Base-by-base conservation (phyloP, 1,284 basidiomycete species). In the Paramarasmius palmivorus region DNA sequence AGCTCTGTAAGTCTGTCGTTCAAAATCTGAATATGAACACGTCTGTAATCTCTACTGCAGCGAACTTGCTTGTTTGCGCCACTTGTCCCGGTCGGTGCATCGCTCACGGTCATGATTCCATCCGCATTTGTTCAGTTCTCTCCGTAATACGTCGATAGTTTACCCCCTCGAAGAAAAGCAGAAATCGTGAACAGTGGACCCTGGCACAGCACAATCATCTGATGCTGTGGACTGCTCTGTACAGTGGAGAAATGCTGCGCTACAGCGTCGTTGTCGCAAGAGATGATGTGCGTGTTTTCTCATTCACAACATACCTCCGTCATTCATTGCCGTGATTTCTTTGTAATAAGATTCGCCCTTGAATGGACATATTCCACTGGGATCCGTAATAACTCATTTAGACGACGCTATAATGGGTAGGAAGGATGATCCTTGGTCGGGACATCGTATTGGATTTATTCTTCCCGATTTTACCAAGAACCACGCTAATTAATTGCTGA, bases 201-300 rank as follows among this genome's bases (percentile, higher is more conserved):
- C 9, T 87, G 83, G 59, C 88, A 92, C 61, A 92, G n/a, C n/a
- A n/a, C n/a, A n/a, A n/a, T n/a, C n/a, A 92, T 60, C 56, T 86
- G 8, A 57, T 78, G 1, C 67, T 82, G 40, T 80, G 74, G 70
- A 61, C 65, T 39, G 26, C 77, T 2, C 64, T 84, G 17, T 47
- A 70, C 69, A 1, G 42, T 70, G 1, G 63, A 65, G 0, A 50
- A 56, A 3, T 29, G 68, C 1, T 57, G 75, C 3, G 72, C 73
- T 59, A 60, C 66, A 23, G 74, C 50, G 73, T 82, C 4, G 78
- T 89, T 2, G 57, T 83, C 3, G 58, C 59, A 6, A 73, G 88
- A 10, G 76, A 81, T 37, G 54, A 65, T 23, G 85, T 84, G 54
- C 36, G 75, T 6, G 12, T n/a, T 14, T 63, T 38, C 22, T 19